phyloP scores from a whole-genome alignment of 2,329 filamentous ascomycete species.

The Periconia sp. region DNA sequence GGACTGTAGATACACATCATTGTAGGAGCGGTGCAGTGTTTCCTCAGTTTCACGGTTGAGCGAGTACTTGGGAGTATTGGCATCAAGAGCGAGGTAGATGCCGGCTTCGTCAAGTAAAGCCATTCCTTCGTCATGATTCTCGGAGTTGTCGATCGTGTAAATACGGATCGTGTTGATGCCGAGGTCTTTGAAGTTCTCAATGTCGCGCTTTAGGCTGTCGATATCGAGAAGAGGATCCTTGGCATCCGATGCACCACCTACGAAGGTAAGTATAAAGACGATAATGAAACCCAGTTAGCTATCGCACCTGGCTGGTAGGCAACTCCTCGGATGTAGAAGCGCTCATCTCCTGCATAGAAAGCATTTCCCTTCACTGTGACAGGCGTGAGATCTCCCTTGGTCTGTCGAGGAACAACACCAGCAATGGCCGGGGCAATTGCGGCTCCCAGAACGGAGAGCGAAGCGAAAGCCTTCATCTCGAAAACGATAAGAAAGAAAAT shows the following conservation, averaged over 20 bases:
- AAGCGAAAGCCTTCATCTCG: constrained; percentile 38
- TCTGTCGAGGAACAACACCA: constrained; percentile 28
- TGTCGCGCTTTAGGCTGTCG: constrained; percentile 74
- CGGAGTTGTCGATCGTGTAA: constrained; percentile 88
- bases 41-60: constrained; percentile 76
- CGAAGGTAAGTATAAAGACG: constrained; percentile 15
- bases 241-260: constrained; percentile 49
- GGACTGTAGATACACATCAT: constrained; percentile 81
- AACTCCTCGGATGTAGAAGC: constrained; percentile 66
- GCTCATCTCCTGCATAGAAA: constrained; percentile 66
- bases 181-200: constrained; percentile 80
- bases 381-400: constrained; percentile 53
- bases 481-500: constrained; percentile 11
- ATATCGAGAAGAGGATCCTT: constrained; percentile 78
- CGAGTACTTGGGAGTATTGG: constrained; percentile 87
- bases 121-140: constrained; percentile 86
- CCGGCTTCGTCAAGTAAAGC: constrained; percentile 76
- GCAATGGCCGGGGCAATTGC: constrained; percentile 34
- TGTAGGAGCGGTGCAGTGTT: constrained; percentile 70
- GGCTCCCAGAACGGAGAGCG: constrained; percentile 33
- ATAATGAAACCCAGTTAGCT: constrained; percentile 41
- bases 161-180: constrained; percentile 91
- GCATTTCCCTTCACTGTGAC: constrained; percentile 68
- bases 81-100: constrained; percentile 90
- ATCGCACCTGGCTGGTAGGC: constrained; percentile 69